Evolutionary conservation across 1,284 basidiomycete genomes (phyloP).

Genomic region (Taiwanofungus camphoratus): DNA sequence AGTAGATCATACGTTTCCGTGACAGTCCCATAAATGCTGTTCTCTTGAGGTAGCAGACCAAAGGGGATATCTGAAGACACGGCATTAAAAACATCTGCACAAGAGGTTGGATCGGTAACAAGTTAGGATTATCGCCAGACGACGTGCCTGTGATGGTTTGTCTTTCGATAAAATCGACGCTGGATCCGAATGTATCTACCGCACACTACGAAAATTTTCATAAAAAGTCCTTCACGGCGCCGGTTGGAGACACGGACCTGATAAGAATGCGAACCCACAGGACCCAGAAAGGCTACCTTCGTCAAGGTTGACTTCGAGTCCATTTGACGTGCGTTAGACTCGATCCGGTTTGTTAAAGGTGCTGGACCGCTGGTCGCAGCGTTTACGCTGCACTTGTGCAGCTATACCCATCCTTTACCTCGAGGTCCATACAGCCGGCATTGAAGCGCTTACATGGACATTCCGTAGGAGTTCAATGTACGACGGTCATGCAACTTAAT

Average conservation of each 20-base stretch:
- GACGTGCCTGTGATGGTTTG: constrained; percentile 49
- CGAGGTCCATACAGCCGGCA: too few relatives aligned
- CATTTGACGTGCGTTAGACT: too few relatives aligned
- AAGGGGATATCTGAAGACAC: constrained; percentile 37
- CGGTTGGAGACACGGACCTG: constrained; percentile 43
- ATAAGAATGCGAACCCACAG: constrained; percentile 72
- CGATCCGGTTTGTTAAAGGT: too few relatives aligned
- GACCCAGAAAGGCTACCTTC: constrained; percentile 51
- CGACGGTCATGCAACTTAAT: too few relatives aligned
- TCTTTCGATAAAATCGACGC: constrained; percentile 45
- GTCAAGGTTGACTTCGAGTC: constrained; percentile 12
- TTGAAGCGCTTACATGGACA: too few relatives aligned
- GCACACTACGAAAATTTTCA: constrained; percentile 44
- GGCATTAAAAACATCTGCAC: constrained; percentile 50
- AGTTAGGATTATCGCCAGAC: constrained; percentile 3
- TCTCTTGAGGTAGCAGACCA: constrained; percentile 71
- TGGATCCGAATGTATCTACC: constrained; percentile 45
- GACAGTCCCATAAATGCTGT: constrained; percentile 68
- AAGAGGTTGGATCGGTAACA: constrained; percentile 3
- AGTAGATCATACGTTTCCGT: constrained; percentile 67
- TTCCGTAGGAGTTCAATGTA: too few relatives aligned
- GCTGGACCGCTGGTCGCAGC: too few relatives aligned
- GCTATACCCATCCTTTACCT: too few relatives aligned
- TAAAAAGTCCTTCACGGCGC: not conserved
- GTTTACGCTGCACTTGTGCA: too few relatives aligned